Base-by-base conservation (phyloP, 139 green algal genomes). In the Choricystis sp. region DNA sequence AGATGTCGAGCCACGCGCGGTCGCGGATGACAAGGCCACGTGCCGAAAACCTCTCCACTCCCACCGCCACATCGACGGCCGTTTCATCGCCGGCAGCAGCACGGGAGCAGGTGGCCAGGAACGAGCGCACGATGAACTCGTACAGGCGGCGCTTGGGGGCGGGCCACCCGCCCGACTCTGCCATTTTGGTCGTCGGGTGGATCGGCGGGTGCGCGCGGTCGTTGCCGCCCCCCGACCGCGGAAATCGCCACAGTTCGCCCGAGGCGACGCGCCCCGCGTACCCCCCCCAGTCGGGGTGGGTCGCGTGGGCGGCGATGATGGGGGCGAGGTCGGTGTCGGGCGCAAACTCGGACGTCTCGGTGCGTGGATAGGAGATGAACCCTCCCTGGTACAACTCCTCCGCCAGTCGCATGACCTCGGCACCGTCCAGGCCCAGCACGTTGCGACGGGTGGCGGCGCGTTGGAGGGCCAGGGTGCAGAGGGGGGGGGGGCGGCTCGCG, bases 371-470 rank as follows among this genome's bases (percentile, higher is more conserved):
- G 71, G 72, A 88, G 29, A 99, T 85, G 80, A 82, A 97, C 27
- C 93, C 93, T 26, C 66, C 77, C 73, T 98, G 88, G 81, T 97
- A 97, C 67, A 98, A 77, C 74, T 97, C 91, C 81, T 98, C 92
- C 4, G 92, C 92, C n/a, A 94, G 63, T 73, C 87, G 82, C 90
- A 97, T 96, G 76, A 94, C 84, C 55, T 74, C 73, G 66, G 89
- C 84, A 60, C 69, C 86, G 28, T 73, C 69, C 48, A 97, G 71
- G 48, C 86, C 77, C 56, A 97, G 79, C 57, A 78, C 79, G 56
- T 65, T 57, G 56, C 19, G 60, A 23, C 1, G 48, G 2, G 81
- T 94, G 28, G 78, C 88, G 0, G 77, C 67, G 77, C 98, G 98
- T 71, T 94, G 85, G 80, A 99, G 86, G 67, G 96, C 93, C 63